A percentile compares a stretch with the other conserved stretches of the same genome.
Evolutionary conservation across 2,329 filamentous ascomycete genomes (phyloP).

Genomic region (Colletotrichum cuscutae): DNA sequence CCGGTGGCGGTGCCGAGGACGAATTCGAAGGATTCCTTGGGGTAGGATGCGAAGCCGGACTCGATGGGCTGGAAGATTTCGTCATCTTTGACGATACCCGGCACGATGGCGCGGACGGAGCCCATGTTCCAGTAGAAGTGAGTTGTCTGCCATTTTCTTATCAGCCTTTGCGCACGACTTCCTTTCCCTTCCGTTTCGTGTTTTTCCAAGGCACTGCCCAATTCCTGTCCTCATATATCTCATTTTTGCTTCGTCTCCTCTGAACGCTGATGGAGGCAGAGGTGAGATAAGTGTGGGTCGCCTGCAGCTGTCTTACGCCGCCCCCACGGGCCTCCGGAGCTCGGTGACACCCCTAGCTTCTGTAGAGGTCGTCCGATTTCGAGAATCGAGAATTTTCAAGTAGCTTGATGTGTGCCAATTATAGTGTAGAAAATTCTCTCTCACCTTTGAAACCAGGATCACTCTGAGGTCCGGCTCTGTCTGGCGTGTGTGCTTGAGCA

Average conservation of each 20-base stretch:
- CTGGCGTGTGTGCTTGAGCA: constrained; percentile 62
- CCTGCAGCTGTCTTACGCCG: not conserved
- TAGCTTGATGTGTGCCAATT: not conserved
- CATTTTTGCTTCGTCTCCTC: not conserved
- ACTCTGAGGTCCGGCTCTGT: constrained; percentile 60
- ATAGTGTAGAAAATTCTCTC: not conserved
- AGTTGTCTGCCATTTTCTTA: constrained; percentile 52
- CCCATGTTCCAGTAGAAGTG: constrained; percentile 71
- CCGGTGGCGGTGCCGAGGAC: constrained; percentile 59
- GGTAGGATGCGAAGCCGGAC: constrained; percentile 61
- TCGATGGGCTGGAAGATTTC: constrained; percentile 61
- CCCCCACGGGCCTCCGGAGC: constrained; percentile 24
- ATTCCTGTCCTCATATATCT: not conserved
- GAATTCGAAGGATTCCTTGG: constrained; percentile 59
- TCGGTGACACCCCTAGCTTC: not conserved
- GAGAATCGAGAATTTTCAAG: not conserved
- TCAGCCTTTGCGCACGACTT: constrained; percentile 1
- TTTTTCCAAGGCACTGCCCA: not conserved
- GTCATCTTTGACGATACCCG: constrained; percentile 58
- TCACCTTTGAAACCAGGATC: constrained; percentile 65
- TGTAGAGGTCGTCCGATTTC: not conserved
- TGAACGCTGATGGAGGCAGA: not conserved
- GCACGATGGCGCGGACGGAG: constrained; percentile 65
- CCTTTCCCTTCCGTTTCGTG: not conserved
- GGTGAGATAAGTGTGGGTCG: not conserved